phyloP scores from a whole-genome alignment of 2,329 filamentous ascomycete genomes.

The Podosphaera fusca region DNA sequence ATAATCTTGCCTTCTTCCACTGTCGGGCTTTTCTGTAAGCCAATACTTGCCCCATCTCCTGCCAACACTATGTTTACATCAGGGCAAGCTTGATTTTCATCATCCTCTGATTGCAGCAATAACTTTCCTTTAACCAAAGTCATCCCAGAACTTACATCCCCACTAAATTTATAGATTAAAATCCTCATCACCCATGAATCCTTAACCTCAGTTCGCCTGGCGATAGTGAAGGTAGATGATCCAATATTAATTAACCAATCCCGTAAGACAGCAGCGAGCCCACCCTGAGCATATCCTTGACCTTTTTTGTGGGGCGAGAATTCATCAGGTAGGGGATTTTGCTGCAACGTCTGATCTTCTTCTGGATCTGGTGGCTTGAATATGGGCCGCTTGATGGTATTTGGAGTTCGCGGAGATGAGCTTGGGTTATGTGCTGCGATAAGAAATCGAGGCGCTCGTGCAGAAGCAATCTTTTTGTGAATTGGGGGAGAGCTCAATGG shows the following conservation, averaged over 20 bases:
- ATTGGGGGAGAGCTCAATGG: conserved; percentile 8
- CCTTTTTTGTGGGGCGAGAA: conserved; percentile 29
- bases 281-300: conserved; percentile 24
- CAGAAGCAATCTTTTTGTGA: conserved; percentile 8
- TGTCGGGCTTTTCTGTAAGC: conserved; percentile 10
- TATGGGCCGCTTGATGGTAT: conserved; percentile 11
- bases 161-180: conserved; percentile 12
- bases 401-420: conserved; percentile 7
- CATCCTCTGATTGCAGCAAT: conserved; percentile 1
- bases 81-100: conserved; percentile 6
- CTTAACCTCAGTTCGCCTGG: conserved; percentile 2
- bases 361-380: conserved; percentile 14
- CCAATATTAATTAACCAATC: conserved; percentile 26
- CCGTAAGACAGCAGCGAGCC: conserved; percentile 25
- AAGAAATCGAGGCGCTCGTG: conserved; percentile 13
- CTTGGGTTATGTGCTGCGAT: conserved; percentile 4
- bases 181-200: conserved; percentile 13
- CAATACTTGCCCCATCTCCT: conserved; percentile 11
- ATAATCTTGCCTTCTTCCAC: conserved; percentile 11
- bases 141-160: conserved; percentile 9
- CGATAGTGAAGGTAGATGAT: conserved; percentile 5
- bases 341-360: conserved; percentile 2
- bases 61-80: conserved; percentile 13
- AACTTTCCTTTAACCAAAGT: conserved; percentile 12
- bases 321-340: conserved; percentile 23